Evolutionary conservation across 306 rosid species (phyloP).

Genomic region (Lablab purpureus): DNA sequence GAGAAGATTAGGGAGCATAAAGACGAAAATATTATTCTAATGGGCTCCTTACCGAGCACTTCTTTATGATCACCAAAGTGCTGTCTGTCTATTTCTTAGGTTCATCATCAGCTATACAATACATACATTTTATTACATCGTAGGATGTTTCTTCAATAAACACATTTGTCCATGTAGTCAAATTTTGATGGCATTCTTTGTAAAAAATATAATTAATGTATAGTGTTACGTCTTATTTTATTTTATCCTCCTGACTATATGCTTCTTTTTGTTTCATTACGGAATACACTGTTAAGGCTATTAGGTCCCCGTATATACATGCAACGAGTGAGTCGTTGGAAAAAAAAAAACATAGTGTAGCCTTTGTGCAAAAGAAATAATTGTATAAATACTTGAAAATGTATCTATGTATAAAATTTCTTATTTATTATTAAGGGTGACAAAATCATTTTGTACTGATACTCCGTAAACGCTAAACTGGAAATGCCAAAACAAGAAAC

Average conservation of each 20-base stretch:
- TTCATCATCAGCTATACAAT: constrained; percentile 37
- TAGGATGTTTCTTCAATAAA: constrained; percentile 47
- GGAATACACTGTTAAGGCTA: neutral
- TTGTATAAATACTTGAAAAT: no score
- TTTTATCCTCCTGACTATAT: neutral
- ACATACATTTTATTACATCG: constrained; percentile 38
- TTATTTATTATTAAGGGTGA: no score
- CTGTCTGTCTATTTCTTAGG: constrained; percentile 29
- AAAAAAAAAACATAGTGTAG: no score
- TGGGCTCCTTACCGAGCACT: constrained; percentile 88
- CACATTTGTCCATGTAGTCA: constrained; percentile 36
- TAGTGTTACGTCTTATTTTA: constrained; percentile 6
- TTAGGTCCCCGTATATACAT: no score
- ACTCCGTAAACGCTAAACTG: no score
- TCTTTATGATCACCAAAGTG: constrained; percentile 54
- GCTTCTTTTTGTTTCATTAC: constrained; percentile 4
- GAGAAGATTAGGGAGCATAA: constrained; percentile 56
- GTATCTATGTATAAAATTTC: no score
- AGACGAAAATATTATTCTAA: constrained; percentile 75
- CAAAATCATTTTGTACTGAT: no score
- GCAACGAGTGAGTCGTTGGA: no score
- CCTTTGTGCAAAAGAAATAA: no score
- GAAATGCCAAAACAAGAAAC: no score
- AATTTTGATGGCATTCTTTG: constrained; percentile 50
- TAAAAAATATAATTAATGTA: constrained; percentile 36